phyloP scores from a whole-genome alignment of 2,329 filamentous ascomycete genomes.

The Endoconidiophora polonica region DNA sequence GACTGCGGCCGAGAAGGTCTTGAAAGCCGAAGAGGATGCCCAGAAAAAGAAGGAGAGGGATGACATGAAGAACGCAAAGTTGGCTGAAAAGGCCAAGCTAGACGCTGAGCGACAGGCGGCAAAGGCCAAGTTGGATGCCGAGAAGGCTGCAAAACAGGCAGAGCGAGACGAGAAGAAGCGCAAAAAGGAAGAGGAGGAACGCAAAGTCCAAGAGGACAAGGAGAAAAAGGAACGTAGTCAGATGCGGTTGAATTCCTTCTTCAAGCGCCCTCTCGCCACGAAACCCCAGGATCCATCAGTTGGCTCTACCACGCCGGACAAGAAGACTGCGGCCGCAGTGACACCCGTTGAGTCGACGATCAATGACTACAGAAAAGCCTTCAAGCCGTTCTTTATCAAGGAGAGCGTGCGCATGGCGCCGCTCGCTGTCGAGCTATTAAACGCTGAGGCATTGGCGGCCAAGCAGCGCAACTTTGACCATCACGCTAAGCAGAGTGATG shows the following conservation, averaged over 20 bases:
- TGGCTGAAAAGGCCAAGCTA: conserved; percentile 16
- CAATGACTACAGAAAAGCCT: conserved; percentile 50
- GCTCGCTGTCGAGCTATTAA: conserved; percentile 35
- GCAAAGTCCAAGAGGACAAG: conserved; percentile 25
- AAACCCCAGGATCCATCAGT: conserved; percentile 21
- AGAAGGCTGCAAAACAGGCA: conserved; percentile 24
- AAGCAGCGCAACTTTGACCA: conserved; percentile 37
- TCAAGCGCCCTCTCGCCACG: conserved; percentile 24
- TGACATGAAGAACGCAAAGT: conserved; percentile 19
- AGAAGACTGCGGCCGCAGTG: conserved; percentile 17
- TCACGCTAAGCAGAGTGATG: conserved; percentile 24
- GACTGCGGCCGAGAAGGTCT: conserved; percentile 27
- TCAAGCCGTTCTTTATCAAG: conserved; percentile 68
- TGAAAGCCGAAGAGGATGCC: conserved; percentile 22
- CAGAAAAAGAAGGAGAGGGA: conserved; percentile 22
- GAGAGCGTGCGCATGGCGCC: conserved; percentile 55
- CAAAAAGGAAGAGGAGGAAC: conserved; percentile 33
- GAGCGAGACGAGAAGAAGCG: conserved; percentile 30
- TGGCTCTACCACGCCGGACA: conserved; percentile 7
- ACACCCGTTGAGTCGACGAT: conserved; percentile 13
- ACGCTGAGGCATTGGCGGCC: conserved; percentile 35
- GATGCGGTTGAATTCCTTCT: conserved; percentile 31
- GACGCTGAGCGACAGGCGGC: conserved; percentile 24
- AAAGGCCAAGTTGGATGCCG: conserved; percentile 26
- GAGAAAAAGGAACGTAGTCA: conserved; percentile 34